A percentile compares a stretch with the other conserved stretches of the same genome.
phyloP scores from a whole-genome alignment of 768 basidiomycete genomes.

The Phallus indusiatus region DNA sequence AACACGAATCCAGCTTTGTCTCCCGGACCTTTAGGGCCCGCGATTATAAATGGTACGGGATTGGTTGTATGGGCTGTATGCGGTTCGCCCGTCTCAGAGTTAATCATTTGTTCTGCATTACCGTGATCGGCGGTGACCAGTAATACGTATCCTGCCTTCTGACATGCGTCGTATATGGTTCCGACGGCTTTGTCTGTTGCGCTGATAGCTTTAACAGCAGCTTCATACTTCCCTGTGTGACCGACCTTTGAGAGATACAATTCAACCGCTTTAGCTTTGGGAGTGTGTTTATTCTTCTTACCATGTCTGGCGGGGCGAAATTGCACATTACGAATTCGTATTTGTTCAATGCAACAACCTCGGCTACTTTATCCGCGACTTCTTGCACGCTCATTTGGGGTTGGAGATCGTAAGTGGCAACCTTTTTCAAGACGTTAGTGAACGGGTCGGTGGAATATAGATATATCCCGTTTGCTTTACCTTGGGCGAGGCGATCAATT shows the following conservation, averaged over 20 bases:
- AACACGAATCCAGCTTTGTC: slow-evolving; percentile 32
- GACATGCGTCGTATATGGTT: slow-evolving; percentile 76
- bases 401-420: slow-evolving; percentile 87
- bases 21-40: slow-evolving; percentile 40
- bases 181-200: slow-evolving; percentile 88
- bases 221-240: slow-evolving; percentile 87
- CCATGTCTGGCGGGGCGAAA: slow-evolving; percentile 97
- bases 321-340: slow-evolving; percentile 96
- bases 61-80: slow-evolving; percentile 92
- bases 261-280: too few species aligned
- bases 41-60: slow-evolving; percentile 84
- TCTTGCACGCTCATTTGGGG: slow-evolving; percentile 87
- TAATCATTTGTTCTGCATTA: slow-evolving; percentile 92
- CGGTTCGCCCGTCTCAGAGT: slow-evolving; percentile 72
- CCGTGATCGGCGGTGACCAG: slow-evolving; percentile 91
- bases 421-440: slow-evolving; percentile 20
- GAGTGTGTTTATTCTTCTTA: slow-evolving; percentile 20
- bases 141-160: slow-evolving; percentile 79
- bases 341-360: slow-evolving; percentile 57
- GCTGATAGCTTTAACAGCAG: slow-evolving; percentile 79
- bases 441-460: neutral
- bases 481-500: slow-evolving; percentile 87
- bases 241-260: slow-evolving; percentile 57
- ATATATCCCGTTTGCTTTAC: neutral
- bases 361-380: slow-evolving; percentile 92